These are phyloP conservation scores for Ceratocystis papillata DNA, from an alignment of 2,329 filamentous ascomycete genomes.

Conservation along the genomic window DNA sequence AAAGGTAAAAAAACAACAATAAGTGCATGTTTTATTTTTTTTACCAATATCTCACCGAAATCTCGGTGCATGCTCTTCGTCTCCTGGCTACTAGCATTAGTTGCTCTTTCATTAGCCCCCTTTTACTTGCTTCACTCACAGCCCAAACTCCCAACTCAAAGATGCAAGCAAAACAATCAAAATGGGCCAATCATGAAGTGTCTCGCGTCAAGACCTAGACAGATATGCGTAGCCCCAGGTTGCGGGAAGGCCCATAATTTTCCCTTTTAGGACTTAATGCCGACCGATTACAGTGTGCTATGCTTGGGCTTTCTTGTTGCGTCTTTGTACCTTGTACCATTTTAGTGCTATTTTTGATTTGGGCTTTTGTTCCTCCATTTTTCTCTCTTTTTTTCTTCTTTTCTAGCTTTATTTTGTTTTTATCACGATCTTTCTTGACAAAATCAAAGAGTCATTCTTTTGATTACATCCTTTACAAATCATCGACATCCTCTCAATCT, in stretches of 20 bases:
- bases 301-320: too few relatives aligned
- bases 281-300: background rate
- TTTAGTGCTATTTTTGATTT: conserved; percentile 16
- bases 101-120: background rate
- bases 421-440: conserved; percentile 1
- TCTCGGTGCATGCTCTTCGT: too few relatives aligned
- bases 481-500: background rate
- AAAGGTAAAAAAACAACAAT: background rate
- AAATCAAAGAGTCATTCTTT: too few relatives aligned
- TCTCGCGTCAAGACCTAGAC: background rate
- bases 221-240: background rate
- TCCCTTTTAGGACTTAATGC: conserved; percentile 1
- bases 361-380: conserved; percentile 27
- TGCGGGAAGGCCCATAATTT: conserved; percentile 13
- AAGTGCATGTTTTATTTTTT: background rate
- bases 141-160: background rate
- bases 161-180: background rate
- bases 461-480: background rate
- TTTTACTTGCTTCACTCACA: background rate
- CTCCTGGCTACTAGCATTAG: background rate
- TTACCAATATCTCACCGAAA: too few relatives aligned
- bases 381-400: conserved; percentile 9
- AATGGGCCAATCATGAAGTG: conserved; percentile 8
- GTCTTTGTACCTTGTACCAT: conserved; percentile 16
- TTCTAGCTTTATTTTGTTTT: background rate